Conservation (phyloP, 352 stramenopile species). For the Pythium inflatum region DNA sequence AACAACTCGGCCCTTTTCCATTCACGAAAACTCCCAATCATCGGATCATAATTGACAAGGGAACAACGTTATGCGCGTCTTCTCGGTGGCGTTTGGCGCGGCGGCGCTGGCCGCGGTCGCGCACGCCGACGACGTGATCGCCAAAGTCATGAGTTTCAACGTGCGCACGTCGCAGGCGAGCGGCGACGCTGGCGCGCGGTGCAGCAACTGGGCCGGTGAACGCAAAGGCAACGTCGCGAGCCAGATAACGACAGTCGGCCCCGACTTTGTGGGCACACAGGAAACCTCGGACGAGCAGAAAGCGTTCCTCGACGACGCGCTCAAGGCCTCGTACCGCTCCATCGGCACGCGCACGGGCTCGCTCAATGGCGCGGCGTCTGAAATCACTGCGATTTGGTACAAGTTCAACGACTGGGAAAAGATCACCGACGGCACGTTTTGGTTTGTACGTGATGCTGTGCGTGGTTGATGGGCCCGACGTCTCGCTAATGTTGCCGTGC, state of each 20-base stretch:
- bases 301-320: slow-evolving; percentile 54
- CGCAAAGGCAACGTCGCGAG: slow-evolving; percentile 65
- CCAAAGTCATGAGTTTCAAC: slow-evolving; percentile 80
- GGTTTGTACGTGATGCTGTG: slow-evolving; percentile 43
- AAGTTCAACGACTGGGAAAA: slow-evolving; percentile 57
- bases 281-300: slow-evolving; percentile 80
- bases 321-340: slow-evolving; percentile 60
- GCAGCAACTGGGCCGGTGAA: slow-evolving; percentile 32
- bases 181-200: not conserved
- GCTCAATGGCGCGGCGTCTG: slow-evolving; percentile 57
- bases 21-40: too few species aligned
- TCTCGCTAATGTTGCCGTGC: too few species aligned
- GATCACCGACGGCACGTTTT: slow-evolving; percentile 69
- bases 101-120: slow-evolving; percentile 23
- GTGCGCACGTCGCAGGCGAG: slow-evolving; percentile 69
- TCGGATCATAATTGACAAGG: too few species aligned
- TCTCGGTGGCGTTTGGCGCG: slow-evolving; percentile 23
- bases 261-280: slow-evolving; percentile 82
- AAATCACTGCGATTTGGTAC: slow-evolving; percentile 75
- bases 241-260: slow-evolving; percentile 53
- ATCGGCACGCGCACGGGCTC: slow-evolving; percentile 66
- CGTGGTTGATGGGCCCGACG: slow-evolving; percentile 60
- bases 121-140: slow-evolving; percentile 47
- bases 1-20: too few species aligned
- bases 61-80: slow-evolving; percentile 21